These are phyloP conservation scores for Elymus sibiricus DNA, from an alignment of 176 grass and related monocot species.

Conservation along the genomic window DNA sequence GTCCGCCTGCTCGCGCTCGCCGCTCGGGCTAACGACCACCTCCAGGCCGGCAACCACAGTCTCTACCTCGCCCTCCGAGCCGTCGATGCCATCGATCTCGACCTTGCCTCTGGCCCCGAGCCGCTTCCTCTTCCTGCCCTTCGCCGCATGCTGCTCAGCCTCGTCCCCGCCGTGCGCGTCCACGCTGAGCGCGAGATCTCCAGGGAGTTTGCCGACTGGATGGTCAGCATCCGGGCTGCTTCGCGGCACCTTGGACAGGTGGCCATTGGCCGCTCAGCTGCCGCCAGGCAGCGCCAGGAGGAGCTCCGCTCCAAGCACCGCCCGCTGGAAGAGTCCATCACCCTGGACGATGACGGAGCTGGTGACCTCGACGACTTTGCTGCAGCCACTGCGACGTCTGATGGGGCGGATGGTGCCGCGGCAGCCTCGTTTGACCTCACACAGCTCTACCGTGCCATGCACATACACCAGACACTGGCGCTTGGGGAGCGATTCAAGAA, in stretches of 20 bases:
- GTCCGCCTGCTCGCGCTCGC: conserved; percentile 69
- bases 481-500: conserved; percentile 82
- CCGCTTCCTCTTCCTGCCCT: conserved; percentile 66
- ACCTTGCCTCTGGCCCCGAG: conserved; percentile 49
- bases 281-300: conserved; percentile 81
- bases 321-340: conserved; percentile 62
- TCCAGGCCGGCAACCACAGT: conserved; percentile 51
- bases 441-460: conserved; percentile 88
- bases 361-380: conserved; percentile 77
- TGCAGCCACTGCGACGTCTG: conserved; percentile 47
- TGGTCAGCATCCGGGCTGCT: conserved; percentile 91
- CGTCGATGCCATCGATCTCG: conserved; percentile 74
- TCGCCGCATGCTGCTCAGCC: conserved; percentile 67
- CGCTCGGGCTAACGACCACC: conserved; percentile 74
- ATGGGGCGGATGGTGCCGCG: conserved; percentile 40
- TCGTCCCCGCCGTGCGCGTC: conserved; percentile 69
- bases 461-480: conserved; percentile 80
- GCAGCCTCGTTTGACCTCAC: conserved; percentile 80
- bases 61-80: conserved; percentile 88
- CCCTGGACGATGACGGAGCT: conserved; percentile 70
- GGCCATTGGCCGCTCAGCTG: conserved; percentile 84
- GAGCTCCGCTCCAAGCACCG: conserved; percentile 82
- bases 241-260: conserved; percentile 93
- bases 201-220: conserved; percentile 93
- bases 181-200: conserved; percentile 90